phyloP scores from a whole-genome alignment of 2,329 filamentous ascomycete genomes.

The Chaetomiaceae sp. region DNA sequence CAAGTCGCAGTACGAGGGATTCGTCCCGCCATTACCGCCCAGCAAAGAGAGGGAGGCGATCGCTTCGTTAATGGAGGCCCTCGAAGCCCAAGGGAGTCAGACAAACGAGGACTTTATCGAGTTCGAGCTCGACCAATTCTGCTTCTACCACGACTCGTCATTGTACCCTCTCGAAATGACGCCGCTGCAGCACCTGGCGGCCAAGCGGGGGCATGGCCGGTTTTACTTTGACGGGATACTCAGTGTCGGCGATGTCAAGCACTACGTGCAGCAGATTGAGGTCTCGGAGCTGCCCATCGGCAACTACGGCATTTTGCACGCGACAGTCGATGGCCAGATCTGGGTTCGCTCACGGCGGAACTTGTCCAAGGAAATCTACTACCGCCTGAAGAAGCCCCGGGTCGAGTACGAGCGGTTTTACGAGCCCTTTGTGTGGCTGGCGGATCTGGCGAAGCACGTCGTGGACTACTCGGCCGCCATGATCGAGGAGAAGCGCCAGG shows the following conservation, averaged over 20 bases:
- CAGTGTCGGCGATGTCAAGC: slow-evolving; percentile 36
- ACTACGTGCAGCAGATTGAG: slow-evolving; percentile 52
- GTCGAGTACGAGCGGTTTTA: slow-evolving; percentile 60
- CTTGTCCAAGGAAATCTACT: slow-evolving; percentile 51
- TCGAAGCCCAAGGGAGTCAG: slow-evolving; percentile 17
- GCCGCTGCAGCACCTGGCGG: slow-evolving; percentile 49
- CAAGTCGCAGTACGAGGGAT: slow-evolving; percentile 29
- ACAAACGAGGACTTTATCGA: slow-evolving; percentile 38
- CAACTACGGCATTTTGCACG: slow-evolving; percentile 52
- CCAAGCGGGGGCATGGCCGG: slow-evolving; percentile 29
- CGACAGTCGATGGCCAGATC: slow-evolving; percentile 49
- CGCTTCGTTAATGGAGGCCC: slow-evolving; percentile 27
- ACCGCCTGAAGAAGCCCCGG: slow-evolving; percentile 54
- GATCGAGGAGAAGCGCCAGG: slow-evolving; percentile 29
- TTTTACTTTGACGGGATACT: slow-evolving; percentile 61
- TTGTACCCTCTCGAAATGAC: slow-evolving; percentile 47
- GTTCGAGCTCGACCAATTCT: slow-evolving; percentile 54
- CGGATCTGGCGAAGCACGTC: slow-evolving; percentile 65
- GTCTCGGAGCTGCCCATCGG: slow-evolving; percentile 61
- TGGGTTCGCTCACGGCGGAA: slow-evolving; percentile 59
- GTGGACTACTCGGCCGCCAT: slow-evolving; percentile 57
- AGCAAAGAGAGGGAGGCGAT: slow-evolving; percentile 33
- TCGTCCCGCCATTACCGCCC: slow-evolving; percentile 23
- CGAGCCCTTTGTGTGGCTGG: slow-evolving; percentile 64
- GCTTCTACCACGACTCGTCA: slow-evolving; percentile 45